Percentiles rank a stretch among this genome's conserved stretches.
phyloP scores from a whole-genome alignment of 495 filamentous ascomycete genomes.

The Cenococcum geophilum region DNA sequence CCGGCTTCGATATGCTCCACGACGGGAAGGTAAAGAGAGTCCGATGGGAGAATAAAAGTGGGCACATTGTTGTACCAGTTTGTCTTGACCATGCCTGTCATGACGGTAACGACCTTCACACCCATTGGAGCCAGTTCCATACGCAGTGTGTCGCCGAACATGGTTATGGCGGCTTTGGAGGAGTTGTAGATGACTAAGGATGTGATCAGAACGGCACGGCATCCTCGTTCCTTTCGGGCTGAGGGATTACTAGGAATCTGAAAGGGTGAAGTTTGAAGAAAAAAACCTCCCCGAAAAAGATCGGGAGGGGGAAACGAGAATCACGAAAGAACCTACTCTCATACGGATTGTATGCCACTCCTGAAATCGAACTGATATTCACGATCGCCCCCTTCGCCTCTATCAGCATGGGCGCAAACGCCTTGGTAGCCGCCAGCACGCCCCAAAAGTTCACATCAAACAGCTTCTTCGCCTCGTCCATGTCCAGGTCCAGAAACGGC shows the following conservation, averaged over 20 bases:
- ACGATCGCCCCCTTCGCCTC: slow-evolving; percentile 11
- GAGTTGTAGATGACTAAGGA: slow-evolving; percentile 12
- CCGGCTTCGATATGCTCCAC: slow-evolving; percentile 6
- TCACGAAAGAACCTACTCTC: background rate
- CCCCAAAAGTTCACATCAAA: slow-evolving; percentile 17
- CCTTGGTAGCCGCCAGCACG: slow-evolving; percentile 15
- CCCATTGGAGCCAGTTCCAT: slow-evolving; percentile 20
- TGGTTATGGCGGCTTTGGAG: slow-evolving; percentile 21
- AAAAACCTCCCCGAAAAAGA: no score
- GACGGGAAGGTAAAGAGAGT: slow-evolving; percentile 7
- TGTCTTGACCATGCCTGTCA: slow-evolving; percentile 15
- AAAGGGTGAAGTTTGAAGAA: no score
- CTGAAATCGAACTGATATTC: slow-evolving; percentile 5
- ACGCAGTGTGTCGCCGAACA: slow-evolving; percentile 16
- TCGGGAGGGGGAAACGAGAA: no score
- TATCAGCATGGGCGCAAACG: slow-evolving; percentile 22
- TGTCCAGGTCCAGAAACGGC: slow-evolving; percentile 38
- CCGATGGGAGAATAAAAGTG: background rate
- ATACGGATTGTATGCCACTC: background rate
- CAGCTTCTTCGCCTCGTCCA: slow-evolving; percentile 35
- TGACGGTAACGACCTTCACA: slow-evolving; percentile 17
- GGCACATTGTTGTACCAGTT: slow-evolving; percentile 8
- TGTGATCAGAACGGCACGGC: background rate
- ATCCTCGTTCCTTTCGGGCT: background rate
- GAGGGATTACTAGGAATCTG: slow-evolving; percentile 1